phyloP scores from a whole-genome alignment of 2,329 filamentous ascomycete genomes.

The Fusarium gaditjirri region DNA sequence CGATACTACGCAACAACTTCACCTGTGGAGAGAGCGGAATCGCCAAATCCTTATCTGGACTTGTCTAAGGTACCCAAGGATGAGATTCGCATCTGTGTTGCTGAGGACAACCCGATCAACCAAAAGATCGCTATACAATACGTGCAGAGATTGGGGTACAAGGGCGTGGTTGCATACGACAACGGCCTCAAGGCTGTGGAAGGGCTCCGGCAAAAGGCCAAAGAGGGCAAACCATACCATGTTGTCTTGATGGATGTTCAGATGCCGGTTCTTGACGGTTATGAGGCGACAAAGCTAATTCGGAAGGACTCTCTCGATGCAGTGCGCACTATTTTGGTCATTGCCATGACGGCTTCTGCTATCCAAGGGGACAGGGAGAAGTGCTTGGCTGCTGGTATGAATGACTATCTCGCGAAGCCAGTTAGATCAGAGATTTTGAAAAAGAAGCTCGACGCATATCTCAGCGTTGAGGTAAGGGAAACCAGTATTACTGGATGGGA shows the following conservation, averaged over 20 bases:
- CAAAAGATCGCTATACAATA: constrained; percentile 94
- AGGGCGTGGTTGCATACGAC: constrained; percentile 83
- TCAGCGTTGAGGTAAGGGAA: constrained; percentile 51
- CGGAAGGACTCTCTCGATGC: constrained; percentile 79
- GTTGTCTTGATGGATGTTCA: constrained; percentile 96
- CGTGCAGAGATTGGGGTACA: constrained; percentile 85
- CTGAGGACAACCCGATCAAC: constrained; percentile 95
- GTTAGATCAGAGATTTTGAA: constrained; percentile 90
- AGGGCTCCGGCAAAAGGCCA: constrained; percentile 78
- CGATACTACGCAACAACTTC: constrained; percentile 48
- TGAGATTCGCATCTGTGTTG: constrained; percentile 87
- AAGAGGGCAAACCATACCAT: constrained; percentile 82
- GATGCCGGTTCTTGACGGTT: constrained; percentile 94
- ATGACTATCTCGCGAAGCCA: constrained; percentile 95
- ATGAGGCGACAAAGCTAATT: constrained; percentile 87
- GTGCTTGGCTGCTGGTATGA: constrained; percentile 96
- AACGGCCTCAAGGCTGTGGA: constrained; percentile 91
- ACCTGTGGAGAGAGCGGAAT: constrained; percentile 52
- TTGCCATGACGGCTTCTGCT: constrained; percentile 95
- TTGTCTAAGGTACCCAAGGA: constrained; percentile 79
- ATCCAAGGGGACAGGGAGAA: constrained; percentile 96
- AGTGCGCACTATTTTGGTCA: constrained; percentile 87
- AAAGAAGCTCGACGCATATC: constrained; percentile 76
- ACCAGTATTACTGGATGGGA: background rate
- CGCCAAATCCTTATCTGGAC: constrained; percentile 65